These are phyloP conservation scores for Centaurea solstitialis DNA, from an alignment of 129 eudicot genomes.

Conservation along the genomic window DNA sequence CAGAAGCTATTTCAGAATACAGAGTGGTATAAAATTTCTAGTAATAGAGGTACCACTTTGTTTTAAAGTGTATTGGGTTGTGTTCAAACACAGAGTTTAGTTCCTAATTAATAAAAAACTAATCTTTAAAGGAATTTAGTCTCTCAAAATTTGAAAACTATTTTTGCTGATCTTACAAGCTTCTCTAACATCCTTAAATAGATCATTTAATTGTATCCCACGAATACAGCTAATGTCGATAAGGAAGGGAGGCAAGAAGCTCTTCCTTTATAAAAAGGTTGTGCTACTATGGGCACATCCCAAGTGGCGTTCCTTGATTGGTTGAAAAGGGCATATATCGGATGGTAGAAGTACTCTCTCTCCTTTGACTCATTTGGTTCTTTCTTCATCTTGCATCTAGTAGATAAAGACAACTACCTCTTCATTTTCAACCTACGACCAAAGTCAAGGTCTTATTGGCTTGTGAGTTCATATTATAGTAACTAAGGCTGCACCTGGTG, in stretches of 20 bases:
- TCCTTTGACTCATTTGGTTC: background rate
- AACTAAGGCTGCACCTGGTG: background rate
- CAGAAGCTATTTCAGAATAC: background rate
- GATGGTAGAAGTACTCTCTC: background rate
- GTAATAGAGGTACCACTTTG: background rate
- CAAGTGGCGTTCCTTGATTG: background rate
- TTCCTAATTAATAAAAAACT: background rate
- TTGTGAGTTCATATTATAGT: background rate
- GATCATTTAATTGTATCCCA: background rate
- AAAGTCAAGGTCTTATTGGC: background rate
- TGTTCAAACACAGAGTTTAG: background rate
- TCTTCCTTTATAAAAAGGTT: background rate
- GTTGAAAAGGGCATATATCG: background rate
- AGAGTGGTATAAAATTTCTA: background rate
- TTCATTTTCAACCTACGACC: background rate
- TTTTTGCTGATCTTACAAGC: background rate
- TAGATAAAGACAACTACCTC: background rate
- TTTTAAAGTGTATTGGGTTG: background rate
- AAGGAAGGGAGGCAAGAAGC: too few species aligned
- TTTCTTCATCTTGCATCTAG: background rate
- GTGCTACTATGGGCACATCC: background rate
- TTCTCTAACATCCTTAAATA: background rate
- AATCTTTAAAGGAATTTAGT: background rate
- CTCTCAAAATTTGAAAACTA: background rate
- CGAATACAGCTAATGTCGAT: background rate